phyloP scores from a whole-genome alignment of 805 yeast genomes.

The Pichia exigua region DNA sequence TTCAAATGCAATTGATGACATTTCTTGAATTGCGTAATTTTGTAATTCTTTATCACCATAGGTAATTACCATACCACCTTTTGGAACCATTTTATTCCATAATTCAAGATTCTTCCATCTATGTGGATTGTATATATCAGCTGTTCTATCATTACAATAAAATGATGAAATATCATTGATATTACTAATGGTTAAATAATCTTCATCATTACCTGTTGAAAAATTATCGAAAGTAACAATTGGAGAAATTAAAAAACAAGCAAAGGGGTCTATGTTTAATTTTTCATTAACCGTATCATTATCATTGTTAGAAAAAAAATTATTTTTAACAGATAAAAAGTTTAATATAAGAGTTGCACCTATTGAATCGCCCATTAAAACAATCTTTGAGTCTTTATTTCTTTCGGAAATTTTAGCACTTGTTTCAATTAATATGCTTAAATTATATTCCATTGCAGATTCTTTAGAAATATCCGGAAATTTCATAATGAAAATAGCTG shows the following conservation, averaged over 20 bases:
- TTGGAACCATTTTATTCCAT: constrained; percentile 38
- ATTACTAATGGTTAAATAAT: constrained; percentile 12
- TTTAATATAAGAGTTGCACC: constrained; percentile 39
- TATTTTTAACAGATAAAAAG: constrained; percentile 21
- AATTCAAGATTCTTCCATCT: constrained; percentile 22
- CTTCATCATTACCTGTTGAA: background rate
- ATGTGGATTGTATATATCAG: constrained; percentile 16
- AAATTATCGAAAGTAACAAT: constrained; percentile 14
- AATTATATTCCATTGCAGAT: constrained; percentile 6
- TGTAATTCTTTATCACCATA: constrained; percentile 39
- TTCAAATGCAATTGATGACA: constrained; percentile 21
- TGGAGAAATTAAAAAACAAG: constrained; percentile 23
- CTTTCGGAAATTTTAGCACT: background rate
- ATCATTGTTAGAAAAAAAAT: constrained; percentile 4
- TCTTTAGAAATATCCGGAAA: constrained; percentile 14
- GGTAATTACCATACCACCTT: constrained; percentile 32
- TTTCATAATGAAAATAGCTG: constrained; percentile 35
- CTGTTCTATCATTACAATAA: constrained; percentile 5
- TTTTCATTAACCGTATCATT: constrained; percentile 12
- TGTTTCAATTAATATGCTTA: background rate
- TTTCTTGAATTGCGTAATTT: constrained; percentile 30
- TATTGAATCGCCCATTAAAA: constrained; percentile 39
- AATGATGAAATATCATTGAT: constrained; percentile 12
- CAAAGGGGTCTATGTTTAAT: constrained; percentile 15
- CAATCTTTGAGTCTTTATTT: constrained; percentile 24